Conservation (phyloP, 2,329 filamentous ascomycete species). For the Colletotrichum simmondsii region DNA sequence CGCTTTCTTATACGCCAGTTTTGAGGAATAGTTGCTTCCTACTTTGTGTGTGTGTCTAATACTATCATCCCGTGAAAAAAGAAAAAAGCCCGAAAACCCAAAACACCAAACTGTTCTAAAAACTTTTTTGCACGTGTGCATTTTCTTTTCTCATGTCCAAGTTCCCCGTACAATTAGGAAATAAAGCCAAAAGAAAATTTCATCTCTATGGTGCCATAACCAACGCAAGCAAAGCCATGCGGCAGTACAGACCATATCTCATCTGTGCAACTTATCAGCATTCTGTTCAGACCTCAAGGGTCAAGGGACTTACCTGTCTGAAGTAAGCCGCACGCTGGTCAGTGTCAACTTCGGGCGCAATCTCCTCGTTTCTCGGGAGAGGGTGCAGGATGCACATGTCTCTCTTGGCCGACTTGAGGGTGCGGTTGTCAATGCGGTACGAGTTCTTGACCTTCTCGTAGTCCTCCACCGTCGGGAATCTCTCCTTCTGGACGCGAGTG, state of each 20-base stretch:
- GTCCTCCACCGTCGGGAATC: slow-evolving; percentile 82
- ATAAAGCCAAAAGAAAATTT: slow-evolving; percentile 31
- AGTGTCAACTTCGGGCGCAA: slow-evolving; percentile 96
- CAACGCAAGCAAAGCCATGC: slow-evolving; percentile 95
- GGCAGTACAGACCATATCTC: slow-evolving; percentile 96
- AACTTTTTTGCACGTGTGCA: slow-evolving; percentile 25
- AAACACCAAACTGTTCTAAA: slow-evolving; percentile 22
- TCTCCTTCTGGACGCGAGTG: slow-evolving; percentile 95
- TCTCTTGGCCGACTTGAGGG: slow-evolving; percentile 90
- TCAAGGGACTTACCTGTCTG: slow-evolving; percentile 82
- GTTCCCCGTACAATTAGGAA: slow-evolving; percentile 5
- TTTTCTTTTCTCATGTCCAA: slow-evolving; percentile 11
- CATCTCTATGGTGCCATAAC: slow-evolving; percentile 70
- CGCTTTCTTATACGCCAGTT: slow-evolving; percentile 18
- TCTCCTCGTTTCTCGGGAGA: slow-evolving; percentile 91
- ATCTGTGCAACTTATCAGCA: slow-evolving; percentile 73
- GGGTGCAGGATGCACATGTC: slow-evolving; percentile 97
- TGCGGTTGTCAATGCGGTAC: slow-evolving; percentile 90
- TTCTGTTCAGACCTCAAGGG: not conserved
- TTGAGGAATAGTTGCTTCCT: slow-evolving; percentile 34
- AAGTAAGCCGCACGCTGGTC: slow-evolving; percentile 98
- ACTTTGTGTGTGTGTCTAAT: slow-evolving; percentile 27
- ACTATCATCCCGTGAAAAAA: slow-evolving; percentile 19
- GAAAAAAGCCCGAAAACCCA: slow-evolving; percentile 4
- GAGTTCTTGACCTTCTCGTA: slow-evolving; percentile 91